Conservation (phyloP, 1,284 basidiomycete species). For the Ganoderma multipileum region DNA sequence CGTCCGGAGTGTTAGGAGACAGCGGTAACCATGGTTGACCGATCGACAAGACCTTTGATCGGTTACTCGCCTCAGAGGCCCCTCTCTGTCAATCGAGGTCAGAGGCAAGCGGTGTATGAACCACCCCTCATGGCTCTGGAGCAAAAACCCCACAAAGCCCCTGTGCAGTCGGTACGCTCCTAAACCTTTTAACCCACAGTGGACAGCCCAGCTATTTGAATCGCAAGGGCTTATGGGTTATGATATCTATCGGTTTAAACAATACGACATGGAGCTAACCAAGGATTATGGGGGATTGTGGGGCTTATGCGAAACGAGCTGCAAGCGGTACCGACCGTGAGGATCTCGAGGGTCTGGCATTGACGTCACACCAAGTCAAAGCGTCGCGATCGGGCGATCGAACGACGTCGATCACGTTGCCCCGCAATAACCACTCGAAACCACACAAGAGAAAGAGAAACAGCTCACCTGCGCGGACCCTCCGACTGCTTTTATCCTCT, state of each 20-base stretch:
- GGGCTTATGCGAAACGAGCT: no score
- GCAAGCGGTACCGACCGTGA: background rate
- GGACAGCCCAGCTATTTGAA: background rate
- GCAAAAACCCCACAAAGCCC: no score
- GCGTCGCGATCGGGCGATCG: constrained; percentile 5
- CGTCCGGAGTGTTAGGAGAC: no score
- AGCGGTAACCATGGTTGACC: no score
- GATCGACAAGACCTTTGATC: background rate
- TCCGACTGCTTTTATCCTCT: constrained; percentile 73
- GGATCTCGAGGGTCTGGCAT: background rate
- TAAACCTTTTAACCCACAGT: no score
- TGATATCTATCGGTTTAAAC: background rate
- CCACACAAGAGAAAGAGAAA: background rate
- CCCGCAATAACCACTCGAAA: constrained; percentile 6
- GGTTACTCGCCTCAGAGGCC: background rate
- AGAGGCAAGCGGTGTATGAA: background rate
- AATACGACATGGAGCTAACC: background rate
- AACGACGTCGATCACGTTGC: background rate
- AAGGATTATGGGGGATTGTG: no score
- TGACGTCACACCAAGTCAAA: background rate
- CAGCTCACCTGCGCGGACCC: constrained; percentile 71
- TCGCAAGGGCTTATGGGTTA: background rate
- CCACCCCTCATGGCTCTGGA: background rate
- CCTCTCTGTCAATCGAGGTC: background rate
- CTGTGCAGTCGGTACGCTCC: no score